These are phyloP conservation scores for Ophiosphaerella narmari DNA, from an alignment of 2,329 filamentous ascomycete genomes.

Conservation along the genomic window DNA sequence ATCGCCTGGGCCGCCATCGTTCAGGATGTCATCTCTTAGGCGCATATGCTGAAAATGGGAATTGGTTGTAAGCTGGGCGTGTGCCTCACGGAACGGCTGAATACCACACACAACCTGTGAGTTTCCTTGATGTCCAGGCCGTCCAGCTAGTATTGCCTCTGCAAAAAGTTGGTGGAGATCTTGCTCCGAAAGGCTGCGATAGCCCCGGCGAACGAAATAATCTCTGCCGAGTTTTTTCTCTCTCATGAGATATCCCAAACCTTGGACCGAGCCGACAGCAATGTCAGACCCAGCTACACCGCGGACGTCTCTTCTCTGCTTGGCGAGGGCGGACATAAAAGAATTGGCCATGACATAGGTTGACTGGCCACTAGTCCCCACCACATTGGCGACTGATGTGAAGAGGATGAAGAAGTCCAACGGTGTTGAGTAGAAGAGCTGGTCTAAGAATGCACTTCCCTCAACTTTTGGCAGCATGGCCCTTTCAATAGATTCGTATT, in stretches of 20 bases:
- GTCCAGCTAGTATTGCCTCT: constrained; percentile 13
- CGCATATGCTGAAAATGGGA: constrained; percentile 6
- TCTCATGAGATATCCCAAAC: neutral
- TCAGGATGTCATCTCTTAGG: constrained; percentile 2
- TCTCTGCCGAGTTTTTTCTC: neutral
- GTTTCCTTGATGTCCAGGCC: constrained; percentile 2
- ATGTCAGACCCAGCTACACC: too few relatives aligned
- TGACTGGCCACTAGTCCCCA: too few relatives aligned
- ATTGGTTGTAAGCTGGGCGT: constrained; percentile 3
- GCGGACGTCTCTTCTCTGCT: too few relatives aligned
- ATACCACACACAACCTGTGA: neutral
- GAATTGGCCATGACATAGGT: too few relatives aligned
- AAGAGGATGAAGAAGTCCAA: too few relatives aligned
- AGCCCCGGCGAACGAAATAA: constrained; percentile 4
- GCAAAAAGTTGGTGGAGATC: constrained; percentile 20
- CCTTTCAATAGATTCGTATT: too few relatives aligned
- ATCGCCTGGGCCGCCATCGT: neutral
- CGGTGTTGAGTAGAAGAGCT: too few relatives aligned
- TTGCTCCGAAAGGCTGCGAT: constrained; percentile 12
- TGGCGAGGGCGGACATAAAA: too few relatives aligned
- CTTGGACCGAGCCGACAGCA: too few relatives aligned
- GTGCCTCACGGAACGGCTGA: neutral
- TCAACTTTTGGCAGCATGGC: too few relatives aligned
- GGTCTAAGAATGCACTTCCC: too few relatives aligned
- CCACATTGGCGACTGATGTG: too few relatives aligned